Evolutionary conservation across 2,329 filamentous ascomycete genomes (phyloP), one percentile per base, ranked within the genome.

Genomic region (Paecilomyces fulvus): DNA sequence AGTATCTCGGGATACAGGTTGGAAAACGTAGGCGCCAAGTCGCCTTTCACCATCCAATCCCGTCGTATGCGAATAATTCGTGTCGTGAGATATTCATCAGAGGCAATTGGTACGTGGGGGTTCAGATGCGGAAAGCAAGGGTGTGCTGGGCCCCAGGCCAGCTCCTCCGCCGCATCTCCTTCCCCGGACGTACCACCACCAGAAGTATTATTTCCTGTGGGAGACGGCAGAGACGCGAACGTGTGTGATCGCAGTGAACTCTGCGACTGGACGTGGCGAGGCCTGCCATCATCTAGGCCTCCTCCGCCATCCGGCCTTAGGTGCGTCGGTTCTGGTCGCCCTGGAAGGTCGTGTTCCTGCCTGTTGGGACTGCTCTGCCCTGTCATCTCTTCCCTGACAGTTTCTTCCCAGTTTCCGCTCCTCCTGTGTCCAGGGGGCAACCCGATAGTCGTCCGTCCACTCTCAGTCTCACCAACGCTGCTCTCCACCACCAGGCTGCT

Each of bases 1-100:
- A 99, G 79, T 57, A 99, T 95, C 69, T 99, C 94, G 0, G 94
- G 94, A 66, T 99, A 99, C 2, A 96, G 79, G 65, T 97, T 96
- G 14, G 90, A 94, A 69, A 95, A 97, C 0, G 92, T 90, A 0
- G 94, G 94, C 1, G 92, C 92, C 28, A 96, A 77, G 71, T 99
- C 94, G 33, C 92, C 94, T 59, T 86, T 83, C 30, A 92, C 73
- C 74, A 97, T 86, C 89, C 92, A 99, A 73, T 99, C 94, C 48
- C 94, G 83, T 57, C 87, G 86, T 60, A 99, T 87, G 14, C 94
- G 87, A 65, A 99, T 96, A 61, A 99, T 89, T 56, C 92, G 87
- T 1, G 94, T 99, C 6, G 80, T 84, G 50, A 80, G 73, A 67
- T 90, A 90, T 61, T 95, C 84, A 12, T 83, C 79, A 7, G 90